These are phyloP conservation scores for Umbelopsis ramanniana DNA, from an alignment of 192 early-diverging fungal genomes.

Conservation along the genomic window DNA sequence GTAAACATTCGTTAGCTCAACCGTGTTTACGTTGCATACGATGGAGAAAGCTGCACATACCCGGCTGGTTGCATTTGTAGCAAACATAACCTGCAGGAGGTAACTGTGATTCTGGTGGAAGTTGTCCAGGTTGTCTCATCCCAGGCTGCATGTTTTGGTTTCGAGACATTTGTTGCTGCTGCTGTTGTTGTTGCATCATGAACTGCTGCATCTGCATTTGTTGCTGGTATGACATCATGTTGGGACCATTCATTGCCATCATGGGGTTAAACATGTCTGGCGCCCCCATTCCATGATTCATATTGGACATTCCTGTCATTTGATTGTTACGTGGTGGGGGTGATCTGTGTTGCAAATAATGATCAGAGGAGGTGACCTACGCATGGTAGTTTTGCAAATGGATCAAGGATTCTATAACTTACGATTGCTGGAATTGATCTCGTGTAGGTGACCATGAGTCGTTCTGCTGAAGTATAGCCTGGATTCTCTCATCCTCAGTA, in stretches of 20 bases:
- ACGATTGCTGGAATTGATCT: slow-evolving; percentile 77
- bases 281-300: background rate
- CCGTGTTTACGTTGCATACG: no score
- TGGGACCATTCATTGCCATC: slow-evolving; percentile 29
- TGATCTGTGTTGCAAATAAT: slow-evolving; percentile 9
- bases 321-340: slow-evolving; percentile 10
- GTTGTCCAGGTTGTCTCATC: slow-evolving; percentile 17
- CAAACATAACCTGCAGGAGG: slow-evolving; percentile 49
- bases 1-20: no score
- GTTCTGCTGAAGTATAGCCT: slow-evolving; percentile 79
- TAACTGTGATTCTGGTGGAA: slow-evolving; percentile 71
- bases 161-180: slow-evolving; percentile 37
- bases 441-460: slow-evolving; percentile 78
- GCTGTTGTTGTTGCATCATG: slow-evolving; percentile 31
- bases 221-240: slow-evolving; percentile 32
- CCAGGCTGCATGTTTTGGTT: slow-evolving; percentile 23
- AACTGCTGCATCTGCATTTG: slow-evolving; percentile 27
- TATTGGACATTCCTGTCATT: background rate
- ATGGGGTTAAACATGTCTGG: slow-evolving; percentile 28
- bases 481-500: slow-evolving; percentile 77
- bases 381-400: background rate
- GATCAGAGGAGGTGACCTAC: background rate
- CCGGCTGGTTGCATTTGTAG: slow-evolving; percentile 41
- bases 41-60: slow-evolving; percentile 3
- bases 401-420: background rate